These are phyloP conservation scores for Datura wrightii DNA, from an alignment of 257 asterid genomes.

Conservation along the genomic window DNA sequence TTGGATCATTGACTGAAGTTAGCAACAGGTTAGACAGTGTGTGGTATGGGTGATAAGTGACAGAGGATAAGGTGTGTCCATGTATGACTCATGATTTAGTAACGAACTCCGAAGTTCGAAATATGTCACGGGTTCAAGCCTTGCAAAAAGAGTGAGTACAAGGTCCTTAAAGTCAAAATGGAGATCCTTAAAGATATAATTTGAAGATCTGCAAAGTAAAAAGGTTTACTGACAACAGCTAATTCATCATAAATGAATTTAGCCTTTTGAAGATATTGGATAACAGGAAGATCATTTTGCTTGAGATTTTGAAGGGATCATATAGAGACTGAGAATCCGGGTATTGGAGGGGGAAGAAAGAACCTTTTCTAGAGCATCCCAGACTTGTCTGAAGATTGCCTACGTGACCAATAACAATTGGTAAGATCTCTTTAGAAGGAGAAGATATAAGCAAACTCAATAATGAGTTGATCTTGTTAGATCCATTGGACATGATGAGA, in stretches of 20 bases:
- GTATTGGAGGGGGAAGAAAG: background rate
- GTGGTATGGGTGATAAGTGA: background rate
- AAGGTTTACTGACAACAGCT: too few species aligned
- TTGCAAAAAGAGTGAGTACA: background rate
- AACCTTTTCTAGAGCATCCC: background rate
- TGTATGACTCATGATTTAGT: background rate
- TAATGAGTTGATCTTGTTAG: too few species aligned
- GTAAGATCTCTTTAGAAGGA: background rate
- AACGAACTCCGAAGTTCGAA: background rate
- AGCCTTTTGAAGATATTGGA: too few species aligned
- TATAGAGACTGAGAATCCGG: too few species aligned
- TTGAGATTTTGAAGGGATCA: too few species aligned
- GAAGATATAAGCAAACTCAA: too few species aligned
- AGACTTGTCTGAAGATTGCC: too few species aligned
- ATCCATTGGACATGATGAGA: too few species aligned
- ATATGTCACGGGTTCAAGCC: background rate
- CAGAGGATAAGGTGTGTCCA: background rate
- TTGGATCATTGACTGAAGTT: background rate
- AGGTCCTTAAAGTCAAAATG: background rate
- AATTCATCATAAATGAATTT: too few species aligned
- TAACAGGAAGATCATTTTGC: too few species aligned
- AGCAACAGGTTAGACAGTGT: background rate
- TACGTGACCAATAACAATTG: background rate
- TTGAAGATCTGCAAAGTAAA: too few species aligned
- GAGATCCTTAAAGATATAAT: too few species aligned